Evolutionary conservation across 2,329 filamentous ascomycete species (phyloP), one percentile per base, ranked within the genome.

Genomic region (Fusarium irregulare): DNA sequence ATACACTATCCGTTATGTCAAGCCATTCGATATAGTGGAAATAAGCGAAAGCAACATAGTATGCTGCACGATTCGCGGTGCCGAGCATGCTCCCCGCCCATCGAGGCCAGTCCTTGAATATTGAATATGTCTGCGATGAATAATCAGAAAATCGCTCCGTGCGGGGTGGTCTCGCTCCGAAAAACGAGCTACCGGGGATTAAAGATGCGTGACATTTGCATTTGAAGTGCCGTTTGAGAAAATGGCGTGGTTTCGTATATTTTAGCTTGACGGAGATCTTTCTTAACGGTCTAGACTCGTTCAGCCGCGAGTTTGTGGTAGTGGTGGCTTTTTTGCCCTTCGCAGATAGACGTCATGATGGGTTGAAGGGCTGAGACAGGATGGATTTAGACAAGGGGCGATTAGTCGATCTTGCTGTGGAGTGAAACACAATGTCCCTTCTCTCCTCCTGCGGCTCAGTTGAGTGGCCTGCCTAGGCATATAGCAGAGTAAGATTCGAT

Each of bases 71-170:
- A 64, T 56, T 37, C 40, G 34, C 42, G 20, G 47, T 44, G 28
- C 37, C 44, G 51, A 61, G 60, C 57, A 56, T 60, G 25, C 32
- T 61, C 49, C 66, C 56, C 53, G 49, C 51, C 32, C 59, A 61
- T 59, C 41, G 44, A 55, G 45, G 61, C 54, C 50, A 61, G 56
- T 44, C 46, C 46, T 60, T 56, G 57, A 72, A 66, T 75, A 64
- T 72, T 72, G 73, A 73, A 74, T 75, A 74, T 75, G 73, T 75
- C 73, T 68, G 64, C 60, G 74, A 75, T 76, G 73, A 76, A 70
- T 72, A 74, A 76, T 76, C 74, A 76, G 56, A 72, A 76, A 76
- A 74, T 74, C 63, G 25, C 16, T 40, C 25, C 37, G 28, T 60
- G 61, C 60, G 60, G 63, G 61, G 61, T 21, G 54, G 25, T 48